Conservation (phyloP, 1,284 basidiomycete species). For the Cryptococcus maquisensis region DNA sequence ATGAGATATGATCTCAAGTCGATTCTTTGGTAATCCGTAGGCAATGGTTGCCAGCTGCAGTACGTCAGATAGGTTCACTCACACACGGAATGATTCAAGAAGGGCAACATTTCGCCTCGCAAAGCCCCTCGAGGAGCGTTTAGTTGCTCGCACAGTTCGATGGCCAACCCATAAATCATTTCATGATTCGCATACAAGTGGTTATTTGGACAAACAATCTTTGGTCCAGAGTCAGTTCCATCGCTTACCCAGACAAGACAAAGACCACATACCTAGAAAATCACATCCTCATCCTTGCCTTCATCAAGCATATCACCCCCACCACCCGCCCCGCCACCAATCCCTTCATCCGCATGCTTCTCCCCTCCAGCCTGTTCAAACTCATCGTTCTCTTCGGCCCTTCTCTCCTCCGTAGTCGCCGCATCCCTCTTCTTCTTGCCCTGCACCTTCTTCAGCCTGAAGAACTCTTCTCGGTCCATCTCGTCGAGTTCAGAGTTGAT, state of each 20-base stretch:
- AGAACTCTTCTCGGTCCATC: conserved; percentile 97
- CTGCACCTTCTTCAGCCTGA: conserved; percentile 93
- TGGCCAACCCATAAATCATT: no score
- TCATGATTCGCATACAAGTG: no score
- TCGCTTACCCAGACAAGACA: neutral
- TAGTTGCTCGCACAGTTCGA: no score
- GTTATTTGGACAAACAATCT: no score
- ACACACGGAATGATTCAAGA: neutral
- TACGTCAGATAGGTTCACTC: no score
- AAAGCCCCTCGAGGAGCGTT: neutral
- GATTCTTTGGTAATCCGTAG: no score
- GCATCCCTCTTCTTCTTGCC: conserved; percentile 89
- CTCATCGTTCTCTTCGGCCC: conserved; percentile 28
- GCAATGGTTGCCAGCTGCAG: no score
- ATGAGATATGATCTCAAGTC: no score
- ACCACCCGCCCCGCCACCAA: conserved; percentile 40
- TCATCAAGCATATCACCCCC: conserved; percentile 66
- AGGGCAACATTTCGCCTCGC: no score
- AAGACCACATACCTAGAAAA: conserved; percentile 59
- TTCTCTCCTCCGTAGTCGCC: conserved; percentile 27
- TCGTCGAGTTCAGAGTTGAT: conserved; percentile 95
- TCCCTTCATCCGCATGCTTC: conserved; percentile 46
- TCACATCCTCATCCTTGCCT: conserved; percentile 80
- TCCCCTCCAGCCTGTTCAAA: conserved; percentile 42
- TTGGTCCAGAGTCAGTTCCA: no score